Base-by-base conservation (phyloP, 768 basidiomycete genomes). In the Calvatia gigantea region DNA sequence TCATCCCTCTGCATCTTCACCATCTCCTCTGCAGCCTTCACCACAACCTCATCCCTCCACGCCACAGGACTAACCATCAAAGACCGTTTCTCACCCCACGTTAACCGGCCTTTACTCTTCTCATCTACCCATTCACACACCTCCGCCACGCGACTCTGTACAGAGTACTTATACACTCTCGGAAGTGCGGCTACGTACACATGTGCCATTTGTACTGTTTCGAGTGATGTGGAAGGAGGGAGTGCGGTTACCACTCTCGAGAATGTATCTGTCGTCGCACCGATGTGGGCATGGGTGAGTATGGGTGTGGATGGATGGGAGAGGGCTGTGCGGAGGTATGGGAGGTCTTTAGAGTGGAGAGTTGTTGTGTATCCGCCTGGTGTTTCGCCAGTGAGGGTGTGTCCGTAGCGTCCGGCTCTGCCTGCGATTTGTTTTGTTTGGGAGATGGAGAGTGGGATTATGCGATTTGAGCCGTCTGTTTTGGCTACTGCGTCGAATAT, bases 311-410 rank as follows among this genome's bases (percentile, higher is more conserved):
- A 73, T 0, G 83, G 76, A 0, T 75, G 61, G 1, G 69, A 70
- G 31, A 98, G 73, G 3, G 88, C 82, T 3, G 73, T 61, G 21
- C 69, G 67, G 8, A 98, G 73, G 55, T 80, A 70, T 6, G 42
- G 42, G 14, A 54, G 52, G 19, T 44, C 42, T 25, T 54, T 38
- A 3, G 12, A n/a, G 31, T 51, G 21, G 17, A 62, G 47, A 9
- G 58, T 60, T 14, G 61, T 62, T 1, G 41, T 27, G 50, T 28
- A 62, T 29, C 60, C 60, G 9, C 60, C 60, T 3, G 55, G 57
- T 41, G 27, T 19, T 37, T 45, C 50, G 15, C 47, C 45, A 3
- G 41, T n/a, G 35, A 54, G 39, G 15, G 58, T 43, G 14, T 58
- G 44, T 2, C 60, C 60, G 39, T 56, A 61, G 11, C 60, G 50